phyloP scores from a whole-genome alignment of 305 asterid genomes.

The Fraxinus nigra region DNA sequence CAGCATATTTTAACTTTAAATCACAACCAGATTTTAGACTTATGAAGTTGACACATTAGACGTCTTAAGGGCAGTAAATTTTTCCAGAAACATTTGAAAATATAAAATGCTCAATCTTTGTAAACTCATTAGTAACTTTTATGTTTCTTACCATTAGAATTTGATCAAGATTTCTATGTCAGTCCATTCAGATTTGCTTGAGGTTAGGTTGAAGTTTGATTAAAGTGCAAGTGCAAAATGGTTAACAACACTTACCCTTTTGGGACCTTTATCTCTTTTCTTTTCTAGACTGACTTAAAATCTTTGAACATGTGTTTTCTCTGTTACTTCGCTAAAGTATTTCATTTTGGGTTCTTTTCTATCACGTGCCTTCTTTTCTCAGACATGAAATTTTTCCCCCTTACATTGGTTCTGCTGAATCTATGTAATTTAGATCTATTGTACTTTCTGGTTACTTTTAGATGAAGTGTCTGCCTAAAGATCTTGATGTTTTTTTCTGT shows the following conservation, averaged over 20 bases:
- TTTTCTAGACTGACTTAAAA: not conserved
- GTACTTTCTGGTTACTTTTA: not conserved
- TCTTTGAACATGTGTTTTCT: not conserved
- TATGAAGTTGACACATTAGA: not conserved
- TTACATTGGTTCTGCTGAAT: not conserved
- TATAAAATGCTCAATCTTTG: not conserved
- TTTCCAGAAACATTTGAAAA: not conserved
- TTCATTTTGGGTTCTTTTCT: not conserved
- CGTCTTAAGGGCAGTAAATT: not conserved
- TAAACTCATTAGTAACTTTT: not conserved
- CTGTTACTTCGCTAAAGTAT: not conserved
- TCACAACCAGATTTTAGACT: not conserved
- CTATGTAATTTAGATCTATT: not conserved
- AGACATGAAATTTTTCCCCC: not conserved
- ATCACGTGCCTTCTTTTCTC: not conserved
- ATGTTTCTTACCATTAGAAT: not conserved
- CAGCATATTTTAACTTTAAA: not conserved
- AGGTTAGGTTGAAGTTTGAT: not conserved
- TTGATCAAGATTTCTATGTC: not conserved
- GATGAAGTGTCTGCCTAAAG: not conserved
- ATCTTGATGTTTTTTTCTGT: conserved; percentile 23
- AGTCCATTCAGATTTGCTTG: not conserved
- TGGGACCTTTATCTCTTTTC: not conserved
- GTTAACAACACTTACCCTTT: not conserved
- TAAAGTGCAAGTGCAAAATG: not conserved